Percentiles rank a stretch among this genome's conserved stretches.
Evolutionary conservation across 164 flowering plant genomes (phyloP).

Genomic region (Buxus sempervirens): DNA sequence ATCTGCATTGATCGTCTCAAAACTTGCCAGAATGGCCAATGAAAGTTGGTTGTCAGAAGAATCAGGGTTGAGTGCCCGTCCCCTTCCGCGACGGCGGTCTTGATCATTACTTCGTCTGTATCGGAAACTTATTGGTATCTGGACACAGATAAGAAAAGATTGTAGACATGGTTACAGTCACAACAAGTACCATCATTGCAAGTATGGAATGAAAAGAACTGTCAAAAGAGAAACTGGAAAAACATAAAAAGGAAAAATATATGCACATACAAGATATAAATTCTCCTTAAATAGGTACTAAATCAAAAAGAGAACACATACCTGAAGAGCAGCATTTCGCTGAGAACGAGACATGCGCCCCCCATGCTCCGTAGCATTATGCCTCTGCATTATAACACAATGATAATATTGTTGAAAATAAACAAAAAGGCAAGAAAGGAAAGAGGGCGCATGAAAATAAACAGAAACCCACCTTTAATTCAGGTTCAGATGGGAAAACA

Average conservation of each 20-base stretch:
- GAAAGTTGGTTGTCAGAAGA: conserved; percentile 55
- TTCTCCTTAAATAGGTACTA: not conserved
- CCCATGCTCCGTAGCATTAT: conserved; percentile 79
- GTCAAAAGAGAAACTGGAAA: not conserved
- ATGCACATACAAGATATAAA: not conserved
- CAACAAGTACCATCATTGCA: not conserved
- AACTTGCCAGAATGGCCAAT: conserved; percentile 64
- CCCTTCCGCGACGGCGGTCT: conserved; percentile 63
- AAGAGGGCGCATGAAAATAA: not conserved
- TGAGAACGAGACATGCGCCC: conserved; percentile 90
- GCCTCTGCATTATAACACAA: conserved; percentile 51
- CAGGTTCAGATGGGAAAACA: conserved; percentile 79
- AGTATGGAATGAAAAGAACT: not conserved
- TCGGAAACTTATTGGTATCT: conserved; percentile 92
- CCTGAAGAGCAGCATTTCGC: conserved; percentile 93
- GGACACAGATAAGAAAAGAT: conserved; percentile 5
- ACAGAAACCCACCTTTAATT: conserved; percentile 64
- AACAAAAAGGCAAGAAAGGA: conserved; percentile 2
- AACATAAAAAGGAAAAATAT: not conserved
- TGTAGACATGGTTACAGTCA: not conserved
- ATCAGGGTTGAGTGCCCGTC: conserved; percentile 44
- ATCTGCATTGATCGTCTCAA: conserved; percentile 42
- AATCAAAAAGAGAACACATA: conserved; percentile 13
- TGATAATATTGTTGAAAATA: conserved; percentile 1
- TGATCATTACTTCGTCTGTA: conserved; percentile 56